These are phyloP conservation scores for Mycosphaerella sp. DNA, from an alignment of 2,329 filamentous ascomycete genomes.

Conservation along the genomic window DNA sequence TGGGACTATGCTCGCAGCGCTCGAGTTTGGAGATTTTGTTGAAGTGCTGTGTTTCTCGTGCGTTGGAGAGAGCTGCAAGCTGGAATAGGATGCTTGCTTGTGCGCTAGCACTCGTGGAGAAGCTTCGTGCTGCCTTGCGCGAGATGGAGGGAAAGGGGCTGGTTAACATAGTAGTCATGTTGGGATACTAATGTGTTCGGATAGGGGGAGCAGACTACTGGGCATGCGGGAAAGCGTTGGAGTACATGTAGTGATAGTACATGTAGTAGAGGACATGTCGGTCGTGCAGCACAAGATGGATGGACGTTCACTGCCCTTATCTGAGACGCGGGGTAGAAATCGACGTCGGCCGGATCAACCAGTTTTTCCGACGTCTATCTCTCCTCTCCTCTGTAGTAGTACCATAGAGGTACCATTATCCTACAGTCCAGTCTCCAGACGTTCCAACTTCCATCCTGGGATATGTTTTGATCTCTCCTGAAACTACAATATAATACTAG, in stretches of 20 bases:
- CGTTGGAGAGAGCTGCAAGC: constrained; percentile 28
- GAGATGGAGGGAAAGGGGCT: neutral
- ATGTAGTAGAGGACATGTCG: no score
- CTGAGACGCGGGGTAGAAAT: constrained; percentile 4
- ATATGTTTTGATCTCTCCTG: no score
- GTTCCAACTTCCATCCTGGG: no score
- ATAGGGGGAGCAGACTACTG: no score
- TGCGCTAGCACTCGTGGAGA: constrained; percentile 19
- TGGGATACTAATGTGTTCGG: neutral
- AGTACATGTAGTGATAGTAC: neutral
- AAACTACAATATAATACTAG: no score
- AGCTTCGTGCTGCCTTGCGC: constrained; percentile 10
- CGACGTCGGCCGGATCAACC: neutral
- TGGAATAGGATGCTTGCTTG: constrained; percentile 27
- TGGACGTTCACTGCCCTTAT: neutral
- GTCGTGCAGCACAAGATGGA: neutral
- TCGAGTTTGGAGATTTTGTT: constrained; percentile 28
- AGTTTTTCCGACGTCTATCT: neutral
- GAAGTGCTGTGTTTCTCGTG: constrained; percentile 32
- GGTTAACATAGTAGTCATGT: neutral
- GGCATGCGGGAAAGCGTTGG: no score
- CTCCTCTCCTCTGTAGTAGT: no score
- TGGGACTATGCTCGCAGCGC: constrained; percentile 30
- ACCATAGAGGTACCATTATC: no score
- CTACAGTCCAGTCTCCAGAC: no score